Conservation (phyloP, 169 alveolate genomes). For the Plasmodium fragile region DNA sequence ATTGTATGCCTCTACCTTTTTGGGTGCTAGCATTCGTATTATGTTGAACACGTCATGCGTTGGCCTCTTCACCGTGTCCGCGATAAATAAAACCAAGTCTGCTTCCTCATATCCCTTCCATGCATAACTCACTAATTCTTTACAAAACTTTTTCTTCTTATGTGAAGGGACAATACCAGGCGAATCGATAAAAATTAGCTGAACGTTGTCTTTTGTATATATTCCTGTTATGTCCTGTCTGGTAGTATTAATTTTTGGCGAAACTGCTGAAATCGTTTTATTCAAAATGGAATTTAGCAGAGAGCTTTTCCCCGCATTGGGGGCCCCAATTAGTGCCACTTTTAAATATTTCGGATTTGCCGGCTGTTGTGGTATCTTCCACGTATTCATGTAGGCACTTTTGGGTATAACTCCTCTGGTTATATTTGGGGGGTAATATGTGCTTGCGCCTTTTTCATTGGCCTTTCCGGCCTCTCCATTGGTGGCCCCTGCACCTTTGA, state of each 20-base stretch:
- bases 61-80: constrained; percentile 90
- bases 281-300: constrained; percentile 86
- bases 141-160: constrained; percentile 84
- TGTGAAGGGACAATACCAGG: constrained; percentile 91
- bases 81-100: constrained; percentile 87
- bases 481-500: background rate
- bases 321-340: constrained; percentile 89
- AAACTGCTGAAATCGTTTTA: constrained; percentile 87
- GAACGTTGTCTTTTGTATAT: constrained; percentile 83
- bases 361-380: constrained; percentile 84
- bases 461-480: constrained; percentile 24
- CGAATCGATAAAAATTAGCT: constrained; percentile 87
- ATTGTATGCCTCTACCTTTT: constrained; percentile 47
- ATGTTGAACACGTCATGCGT: constrained; percentile 83
- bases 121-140: constrained; percentile 88
- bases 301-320: constrained; percentile 91
- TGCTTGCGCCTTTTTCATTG: constrained; percentile 37
- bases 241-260: constrained; percentile 92
- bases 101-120: constrained; percentile 91
- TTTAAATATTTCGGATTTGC: constrained; percentile 77
- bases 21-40: constrained; percentile 83
- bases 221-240: constrained; percentile 85
- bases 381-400: constrained; percentile 76
- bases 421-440: constrained; percentile 65
- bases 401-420: constrained; percentile 76